These are phyloP conservation scores for Leccinum olivaceopallidum DNA, from an alignment of 768 basidiomycete genomes.

Conservation along the genomic window DNA sequence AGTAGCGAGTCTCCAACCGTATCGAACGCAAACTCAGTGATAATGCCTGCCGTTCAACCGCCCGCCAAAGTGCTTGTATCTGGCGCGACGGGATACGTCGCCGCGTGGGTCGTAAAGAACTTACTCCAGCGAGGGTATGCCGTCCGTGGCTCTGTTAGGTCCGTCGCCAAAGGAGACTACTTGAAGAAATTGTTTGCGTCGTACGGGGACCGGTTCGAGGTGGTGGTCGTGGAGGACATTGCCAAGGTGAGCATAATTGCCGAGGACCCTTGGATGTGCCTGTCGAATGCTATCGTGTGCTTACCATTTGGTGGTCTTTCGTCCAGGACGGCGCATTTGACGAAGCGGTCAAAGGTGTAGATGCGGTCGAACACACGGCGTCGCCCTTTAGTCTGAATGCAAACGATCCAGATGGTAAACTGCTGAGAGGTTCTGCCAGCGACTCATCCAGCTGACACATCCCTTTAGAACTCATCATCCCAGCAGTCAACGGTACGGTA, in stretches of 20 bases:
- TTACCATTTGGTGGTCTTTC: too few species aligned
- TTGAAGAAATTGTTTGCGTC: constrained; percentile 53
- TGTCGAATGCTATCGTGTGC: too few species aligned
- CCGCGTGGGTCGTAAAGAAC: constrained; percentile 49
- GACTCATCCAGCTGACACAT: neutral
- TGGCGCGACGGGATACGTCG: constrained; percentile 18
- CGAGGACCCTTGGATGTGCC: constrained; percentile 31
- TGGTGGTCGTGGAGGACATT: constrained; percentile 72
- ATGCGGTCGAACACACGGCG: too few species aligned
- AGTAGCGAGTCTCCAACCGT: neutral
- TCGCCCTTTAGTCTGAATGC: constrained; percentile 40
- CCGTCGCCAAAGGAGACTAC: constrained; percentile 56
- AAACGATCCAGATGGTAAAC: constrained; percentile 42
- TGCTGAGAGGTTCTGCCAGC: too few species aligned
- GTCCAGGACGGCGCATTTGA: too few species aligned
- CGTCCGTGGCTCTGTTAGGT: constrained; percentile 69
- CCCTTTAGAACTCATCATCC: too few species aligned
- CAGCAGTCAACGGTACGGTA: too few species aligned
- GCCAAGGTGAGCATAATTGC: too few species aligned
- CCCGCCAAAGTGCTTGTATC: constrained; percentile 34
- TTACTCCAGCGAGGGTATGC: constrained; percentile 63
- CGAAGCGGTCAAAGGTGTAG: too few species aligned
- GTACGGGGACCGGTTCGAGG: constrained; percentile 59
- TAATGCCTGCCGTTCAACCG: constrained; percentile 27
- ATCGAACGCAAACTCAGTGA: neutral